phyloP scores from a whole-genome alignment of 768 basidiomycete genomes.

The Trametes villosa region DNA sequence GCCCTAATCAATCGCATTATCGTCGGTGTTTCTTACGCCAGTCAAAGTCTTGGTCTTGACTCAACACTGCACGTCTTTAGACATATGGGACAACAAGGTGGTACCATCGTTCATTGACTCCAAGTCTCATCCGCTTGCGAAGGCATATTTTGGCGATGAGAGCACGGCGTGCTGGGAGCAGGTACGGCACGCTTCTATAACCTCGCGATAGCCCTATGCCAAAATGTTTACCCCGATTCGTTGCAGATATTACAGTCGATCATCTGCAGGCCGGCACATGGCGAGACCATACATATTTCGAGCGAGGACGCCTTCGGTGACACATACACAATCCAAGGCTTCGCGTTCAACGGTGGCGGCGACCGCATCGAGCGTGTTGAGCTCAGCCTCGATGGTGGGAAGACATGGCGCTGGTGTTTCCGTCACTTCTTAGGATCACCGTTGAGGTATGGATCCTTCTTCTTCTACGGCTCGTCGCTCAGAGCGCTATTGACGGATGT shows the following conservation, averaged over 20 bases:
- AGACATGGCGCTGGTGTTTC: conserved; percentile 30
- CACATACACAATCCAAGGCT: conserved; percentile 25
- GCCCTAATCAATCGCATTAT: conserved; percentile 27
- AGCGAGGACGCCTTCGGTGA: not conserved
- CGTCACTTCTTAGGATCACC: conserved; percentile 23
- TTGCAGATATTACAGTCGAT: conserved; percentile 25
- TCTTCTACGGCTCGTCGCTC: too few species aligned
- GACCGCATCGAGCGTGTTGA: conserved; percentile 25
- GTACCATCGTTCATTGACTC: conserved; percentile 26
- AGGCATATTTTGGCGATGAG: conserved; percentile 22
- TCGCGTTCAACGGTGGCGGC: conserved; percentile 27
- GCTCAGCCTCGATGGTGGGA: conserved; percentile 27
- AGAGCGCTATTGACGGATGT: not conserved
- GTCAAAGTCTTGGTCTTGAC: not conserved
- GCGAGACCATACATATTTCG: conserved; percentile 15
- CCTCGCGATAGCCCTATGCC: too few species aligned
- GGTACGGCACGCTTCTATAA: not conserved
- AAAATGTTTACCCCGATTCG: not conserved
- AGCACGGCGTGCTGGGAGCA: conserved; percentile 28
- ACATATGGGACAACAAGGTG: conserved; percentile 29
- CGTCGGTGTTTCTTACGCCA: conserved; percentile 11
- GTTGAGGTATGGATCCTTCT: conserved; percentile 14
- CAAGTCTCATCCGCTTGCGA: conserved; percentile 25
- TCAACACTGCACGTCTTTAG: conserved; percentile 6
- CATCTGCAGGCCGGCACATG: conserved; percentile 27